Conservation (phyloP, 352 stramenopile species). For the Globisporangium cederbergense region DNA sequence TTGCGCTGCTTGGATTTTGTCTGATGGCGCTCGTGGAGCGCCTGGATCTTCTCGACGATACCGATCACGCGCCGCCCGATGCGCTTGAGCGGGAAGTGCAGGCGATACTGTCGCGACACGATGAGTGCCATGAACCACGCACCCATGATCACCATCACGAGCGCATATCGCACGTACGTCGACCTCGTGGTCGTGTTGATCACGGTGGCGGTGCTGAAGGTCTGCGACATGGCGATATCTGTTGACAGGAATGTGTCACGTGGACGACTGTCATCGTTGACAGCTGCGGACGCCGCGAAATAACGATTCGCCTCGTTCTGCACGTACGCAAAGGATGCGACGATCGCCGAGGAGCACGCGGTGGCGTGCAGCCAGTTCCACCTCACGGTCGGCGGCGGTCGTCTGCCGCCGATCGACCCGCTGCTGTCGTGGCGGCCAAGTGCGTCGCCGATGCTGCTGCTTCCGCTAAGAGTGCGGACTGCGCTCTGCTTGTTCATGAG, state of each 20-base stretch:
- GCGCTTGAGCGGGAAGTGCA: conserved; percentile 50
- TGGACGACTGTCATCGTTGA: neutral
- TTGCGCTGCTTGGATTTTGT: conserved; percentile 12
- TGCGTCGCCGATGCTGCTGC: neutral
- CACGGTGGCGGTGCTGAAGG: neutral
- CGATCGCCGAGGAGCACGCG: conserved; percentile 60
- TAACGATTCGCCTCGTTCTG: conserved; percentile 47
- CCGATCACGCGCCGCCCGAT: conserved; percentile 21
- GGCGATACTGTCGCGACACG: conserved; percentile 37
- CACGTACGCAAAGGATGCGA: conserved; percentile 69
- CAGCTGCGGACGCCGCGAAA: conserved; percentile 16
- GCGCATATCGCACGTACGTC: conserved; percentile 32
- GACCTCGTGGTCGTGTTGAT: neutral
- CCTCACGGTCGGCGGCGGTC: conserved; percentile 23
- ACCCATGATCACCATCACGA: conserved; percentile 36
- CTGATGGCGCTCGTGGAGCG: conserved; percentile 8
- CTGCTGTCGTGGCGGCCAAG: neutral
- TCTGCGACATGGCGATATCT: conserved; percentile 5
- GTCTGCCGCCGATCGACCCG: neutral
- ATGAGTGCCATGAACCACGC: conserved; percentile 46
- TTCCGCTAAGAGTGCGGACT: neutral
- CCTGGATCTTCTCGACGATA: conserved; percentile 24
- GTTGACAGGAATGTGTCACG: conserved; percentile 1
- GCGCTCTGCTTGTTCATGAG: neutral
- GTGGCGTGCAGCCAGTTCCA: conserved; percentile 79